These are phyloP conservation scores for Mycena crocata DNA, from an alignment of 768 basidiomycete species.

Conservation along the genomic window DNA sequence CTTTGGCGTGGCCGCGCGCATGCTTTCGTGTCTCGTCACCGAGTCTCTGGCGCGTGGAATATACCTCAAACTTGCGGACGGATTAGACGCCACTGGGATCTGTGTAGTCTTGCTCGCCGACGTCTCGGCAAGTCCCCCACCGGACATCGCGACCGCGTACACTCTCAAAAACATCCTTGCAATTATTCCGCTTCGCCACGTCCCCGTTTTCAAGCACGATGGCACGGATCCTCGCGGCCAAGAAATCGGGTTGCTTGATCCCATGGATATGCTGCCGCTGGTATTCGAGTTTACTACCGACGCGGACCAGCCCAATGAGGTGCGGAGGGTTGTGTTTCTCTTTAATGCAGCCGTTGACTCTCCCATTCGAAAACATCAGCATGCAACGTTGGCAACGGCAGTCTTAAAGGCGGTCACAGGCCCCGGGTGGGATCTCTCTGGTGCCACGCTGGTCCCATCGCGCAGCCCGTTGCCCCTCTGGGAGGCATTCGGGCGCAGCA, in stretches of 20 bases:
- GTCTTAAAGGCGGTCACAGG: constrained; percentile 41
- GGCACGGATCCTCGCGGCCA: constrained; percentile 41
- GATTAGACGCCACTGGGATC: constrained; percentile 51
- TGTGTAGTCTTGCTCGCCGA: constrained; percentile 52
- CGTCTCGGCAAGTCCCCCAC: constrained; percentile 39
- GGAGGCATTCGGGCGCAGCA: constrained; percentile 52
- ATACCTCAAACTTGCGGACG: constrained; percentile 52
- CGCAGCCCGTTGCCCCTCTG: constrained; percentile 56
- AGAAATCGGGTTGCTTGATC: constrained; percentile 64
- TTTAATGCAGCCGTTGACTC: not conserved
- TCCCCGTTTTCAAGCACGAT: constrained; percentile 59
- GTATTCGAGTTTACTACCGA: constrained; percentile 46
- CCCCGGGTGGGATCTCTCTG: constrained; percentile 43
- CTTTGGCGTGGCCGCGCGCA: constrained; percentile 60
- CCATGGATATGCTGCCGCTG: constrained; percentile 63
- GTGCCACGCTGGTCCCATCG: constrained; percentile 39
- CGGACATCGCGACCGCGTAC: constrained; percentile 37
- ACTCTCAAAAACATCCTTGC: constrained; percentile 54
- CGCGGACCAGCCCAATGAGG: constrained; percentile 18
- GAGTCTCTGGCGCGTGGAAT: constrained; percentile 64
- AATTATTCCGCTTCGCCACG: constrained; percentile 58
- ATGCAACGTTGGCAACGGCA: constrained; percentile 39
- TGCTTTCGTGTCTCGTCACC: constrained; percentile 69
- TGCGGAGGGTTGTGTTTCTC: constrained; percentile 5
- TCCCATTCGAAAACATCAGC: constrained; percentile 44